Conservation (phyloP, 2,329 filamentous ascomycete species). For the Trichoderma semiorbis region DNA sequence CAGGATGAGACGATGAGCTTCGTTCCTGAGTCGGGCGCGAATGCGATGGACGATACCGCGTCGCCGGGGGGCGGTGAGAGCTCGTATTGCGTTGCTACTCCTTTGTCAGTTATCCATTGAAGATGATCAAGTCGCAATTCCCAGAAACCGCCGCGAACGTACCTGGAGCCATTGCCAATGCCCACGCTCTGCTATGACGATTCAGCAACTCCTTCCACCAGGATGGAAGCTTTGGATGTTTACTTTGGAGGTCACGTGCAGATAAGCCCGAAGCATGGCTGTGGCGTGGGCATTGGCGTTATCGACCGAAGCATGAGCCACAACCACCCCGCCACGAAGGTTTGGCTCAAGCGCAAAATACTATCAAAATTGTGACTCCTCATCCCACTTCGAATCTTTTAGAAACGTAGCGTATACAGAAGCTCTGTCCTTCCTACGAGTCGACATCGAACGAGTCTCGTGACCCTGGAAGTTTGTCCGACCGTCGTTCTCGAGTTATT, state of each 20-base stretch:
- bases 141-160: constrained; percentile 19
- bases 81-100: constrained; percentile 70
- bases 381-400: constrained; percentile 22
- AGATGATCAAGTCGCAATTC: neutral
- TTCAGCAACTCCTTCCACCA: constrained; percentile 15
- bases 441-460: neutral
- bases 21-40: constrained; percentile 71
- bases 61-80: constrained; percentile 79
- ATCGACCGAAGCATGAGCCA: constrained; percentile 25
- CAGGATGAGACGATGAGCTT: constrained; percentile 89
- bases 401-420: constrained; percentile 1
- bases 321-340: constrained; percentile 40
- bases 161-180: constrained; percentile 41
- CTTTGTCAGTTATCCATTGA: neutral
- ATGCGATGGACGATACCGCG: constrained; percentile 81
- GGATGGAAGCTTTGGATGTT: constrained; percentile 32
- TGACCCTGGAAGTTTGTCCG: neutral
- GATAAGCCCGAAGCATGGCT: constrained; percentile 22
- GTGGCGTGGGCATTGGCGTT: neutral
- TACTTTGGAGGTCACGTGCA: constrained; percentile 38
- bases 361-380: constrained; percentile 44
- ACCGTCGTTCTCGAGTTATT: neutral
- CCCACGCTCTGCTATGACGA: constrained; percentile 22
- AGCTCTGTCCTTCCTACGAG: neutral
- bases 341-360: constrained; percentile 35